Conservation (phyloP, 2,329 filamentous ascomycete species). For the Aspergillus calidoustus region DNA sequence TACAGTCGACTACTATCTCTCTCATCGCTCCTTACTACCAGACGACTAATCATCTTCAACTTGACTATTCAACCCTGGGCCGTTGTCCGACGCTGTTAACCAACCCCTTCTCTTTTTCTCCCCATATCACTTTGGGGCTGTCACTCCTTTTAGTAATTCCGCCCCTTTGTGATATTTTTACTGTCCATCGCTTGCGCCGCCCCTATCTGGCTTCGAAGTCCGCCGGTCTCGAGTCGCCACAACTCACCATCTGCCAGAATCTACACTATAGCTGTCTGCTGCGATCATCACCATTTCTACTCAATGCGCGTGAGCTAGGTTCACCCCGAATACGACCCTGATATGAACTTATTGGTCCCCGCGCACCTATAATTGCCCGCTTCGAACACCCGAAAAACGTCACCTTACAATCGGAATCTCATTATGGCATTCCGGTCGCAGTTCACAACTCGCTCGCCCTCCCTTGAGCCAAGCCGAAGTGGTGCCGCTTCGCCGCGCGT, state of each 20-base stretch:
- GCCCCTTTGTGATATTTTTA: constrained; percentile 14
- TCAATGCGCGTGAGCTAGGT: constrained; percentile 19
- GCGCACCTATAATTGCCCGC: constrained; percentile 4
- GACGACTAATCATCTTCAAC: constrained; percentile 12
- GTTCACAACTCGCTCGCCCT: constrained; percentile 63
- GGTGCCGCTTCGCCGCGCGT: constrained; percentile 74
- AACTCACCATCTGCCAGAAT: constrained; percentile 14
- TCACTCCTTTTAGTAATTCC: constrained; percentile 28
- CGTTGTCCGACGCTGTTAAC: constrained; percentile 20
- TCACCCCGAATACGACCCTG: constrained; percentile 9
- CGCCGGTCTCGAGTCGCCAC: constrained; percentile 1
- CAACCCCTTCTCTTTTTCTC: constrained; percentile 15
- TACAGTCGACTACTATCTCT: constrained; percentile 9
- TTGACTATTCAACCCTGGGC: constrained; percentile 19
- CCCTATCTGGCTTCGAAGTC: background rate
- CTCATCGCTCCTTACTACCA: constrained; percentile 18
- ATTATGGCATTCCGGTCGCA: constrained; percentile 62
- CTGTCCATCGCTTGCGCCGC: background rate
- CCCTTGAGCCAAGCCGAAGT: constrained; percentile 57
- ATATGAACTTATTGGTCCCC: constrained; percentile 21
- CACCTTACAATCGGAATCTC: constrained; percentile 13
- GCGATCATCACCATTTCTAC: constrained; percentile 4
- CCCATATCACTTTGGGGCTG: constrained; percentile 18
- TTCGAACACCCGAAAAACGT: constrained; percentile 4
- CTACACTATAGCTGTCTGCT: constrained; percentile 1